Evolutionary conservation across 306 rosid species (phyloP), one percentile per base, ranked within the genome.

Genomic region (Geum urbanum): DNA sequence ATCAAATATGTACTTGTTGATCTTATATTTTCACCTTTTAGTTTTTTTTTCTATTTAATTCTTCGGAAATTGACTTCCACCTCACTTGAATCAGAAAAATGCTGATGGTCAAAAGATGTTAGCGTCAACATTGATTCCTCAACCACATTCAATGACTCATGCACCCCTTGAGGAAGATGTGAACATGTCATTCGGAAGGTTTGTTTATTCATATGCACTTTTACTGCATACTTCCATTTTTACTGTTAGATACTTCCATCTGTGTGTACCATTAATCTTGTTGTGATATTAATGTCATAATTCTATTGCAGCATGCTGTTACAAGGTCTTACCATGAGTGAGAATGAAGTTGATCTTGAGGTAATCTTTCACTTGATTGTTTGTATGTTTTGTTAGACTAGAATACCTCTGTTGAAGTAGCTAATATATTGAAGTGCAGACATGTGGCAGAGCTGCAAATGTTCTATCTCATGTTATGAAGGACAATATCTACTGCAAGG

Each of bases 171-270:
- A 92, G 78, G 98, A 88, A 55, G 98, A 92, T 78, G 86, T 90
- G 64, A 84, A 88, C 80, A 88, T 92, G 98, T 86, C 98, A 35
- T 92, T 90, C 85, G 98, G 98, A 88, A 92, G 96, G 98, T 92
- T 77, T 67, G 83, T 85, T 70, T 73, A 75, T 71, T 51, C 67
- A 60, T 39, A 62, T 81, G 43, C 74, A 51, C 75, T 65, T 47
- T 32, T 56, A 73, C 16, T 69, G 48, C 65, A 9, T 41, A 69
- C 69, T 41, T 65, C 65, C 69, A 16, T 14, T 20, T 15, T 45
- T 35, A 22, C 37, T 32, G 37, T 32, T 32, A 32, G 37, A 27
- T 32, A 32, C 37, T 32, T 32, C 3, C 37, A 32, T 32, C 37
- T 32, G 37, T 4, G 4, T 32, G 37, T 32, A 32, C 37, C 37